Base-by-base conservation (phyloP, 192 early-diverging fungal genomes). In the Mortierella antarctica region DNA sequence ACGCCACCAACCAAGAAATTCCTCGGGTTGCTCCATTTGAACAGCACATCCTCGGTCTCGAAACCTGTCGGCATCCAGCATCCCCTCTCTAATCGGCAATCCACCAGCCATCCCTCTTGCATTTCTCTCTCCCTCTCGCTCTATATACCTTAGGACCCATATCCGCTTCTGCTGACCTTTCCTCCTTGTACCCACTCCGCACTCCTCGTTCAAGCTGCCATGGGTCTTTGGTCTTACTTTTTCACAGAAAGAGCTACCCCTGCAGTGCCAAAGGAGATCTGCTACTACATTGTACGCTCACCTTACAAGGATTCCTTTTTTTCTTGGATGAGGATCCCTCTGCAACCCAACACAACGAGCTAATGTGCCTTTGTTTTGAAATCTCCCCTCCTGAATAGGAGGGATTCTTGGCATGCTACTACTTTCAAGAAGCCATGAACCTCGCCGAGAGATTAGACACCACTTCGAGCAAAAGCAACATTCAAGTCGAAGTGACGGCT, bases 401-500 rank as follows among this genome's bases (percentile, higher is more conserved):
- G 21, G 76, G 76, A 6, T 79, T 79, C 44, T 18, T 79, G 50
- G 63, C 69, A 48, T 79, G 76, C 20, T 47, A 65, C 6, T 79
- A 79, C 11, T 67, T 79, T 20, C 76, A 79, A 20, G 63, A 79
- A 15, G 76, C 76, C 5, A 71, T 79, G 76, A 61, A n/a, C 42
- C 52, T 79, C 0, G 68, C 76, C 1, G 76, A 79, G 7, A 42
- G 76, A 44, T 45, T 79, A 17, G 76, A 79, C 40, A 79, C 76
- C 6, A 79, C 76, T 5, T 67, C 76, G 31, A 79, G 64, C 39
- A 40, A 60, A 52, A 79, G 76, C 39, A 79, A 67, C 40, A 71
- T 79, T 57, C 76, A 79, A 46, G 76, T 79, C 21, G 76, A 79
- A n/a, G 50, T 79, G 17, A 67, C 57, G 5, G 76, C 76, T 0